phyloP scores from a whole-genome alignment of 768 basidiomycete genomes.

The Wakefieldia striispora region DNA sequence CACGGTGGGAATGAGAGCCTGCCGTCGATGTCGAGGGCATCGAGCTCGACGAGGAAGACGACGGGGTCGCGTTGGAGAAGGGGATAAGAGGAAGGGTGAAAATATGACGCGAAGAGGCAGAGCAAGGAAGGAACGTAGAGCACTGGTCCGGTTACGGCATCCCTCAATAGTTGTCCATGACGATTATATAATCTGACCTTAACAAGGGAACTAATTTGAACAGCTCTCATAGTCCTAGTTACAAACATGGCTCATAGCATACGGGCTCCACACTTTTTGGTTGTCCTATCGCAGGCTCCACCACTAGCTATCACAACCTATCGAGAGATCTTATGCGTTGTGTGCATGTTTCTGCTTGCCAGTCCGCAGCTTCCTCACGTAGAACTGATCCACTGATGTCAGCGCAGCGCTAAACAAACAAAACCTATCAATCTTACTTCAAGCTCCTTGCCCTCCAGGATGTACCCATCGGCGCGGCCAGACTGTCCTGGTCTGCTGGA shows the following conservation, averaged over 20 bases:
- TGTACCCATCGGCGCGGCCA: constrained; percentile 94
- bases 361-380: constrained; percentile 88
- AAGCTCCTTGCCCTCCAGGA: constrained; percentile 97
- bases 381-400: constrained; percentile 61
- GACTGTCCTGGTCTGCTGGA: constrained; percentile 96
- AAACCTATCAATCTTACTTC: constrained; percentile 57
- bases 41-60: constrained; percentile 27
- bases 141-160: constrained; percentile 35
- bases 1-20: constrained; percentile 21
- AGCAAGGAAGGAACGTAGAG: constrained; percentile 23
- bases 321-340: constrained; percentile 32
- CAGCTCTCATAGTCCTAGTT: not conserved
- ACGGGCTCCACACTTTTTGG: constrained; percentile 2
- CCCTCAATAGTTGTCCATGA: not conserved
- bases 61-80: constrained; percentile 19
- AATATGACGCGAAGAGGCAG: constrained; percentile 34
- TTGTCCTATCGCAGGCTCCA: not conserved
- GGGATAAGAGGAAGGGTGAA: constrained; percentile 12
- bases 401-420: constrained; percentile 8
- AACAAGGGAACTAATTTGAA: constrained; percentile 2
- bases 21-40: constrained; percentile 32
- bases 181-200: constrained; percentile 22
- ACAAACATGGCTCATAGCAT: constrained; percentile 6
- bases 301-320: not conserved
- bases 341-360: constrained; percentile 94